Evolutionary conservation across 768 basidiomycete genomes (phyloP).

Genomic region (Hirschioporus abietinus): DNA sequence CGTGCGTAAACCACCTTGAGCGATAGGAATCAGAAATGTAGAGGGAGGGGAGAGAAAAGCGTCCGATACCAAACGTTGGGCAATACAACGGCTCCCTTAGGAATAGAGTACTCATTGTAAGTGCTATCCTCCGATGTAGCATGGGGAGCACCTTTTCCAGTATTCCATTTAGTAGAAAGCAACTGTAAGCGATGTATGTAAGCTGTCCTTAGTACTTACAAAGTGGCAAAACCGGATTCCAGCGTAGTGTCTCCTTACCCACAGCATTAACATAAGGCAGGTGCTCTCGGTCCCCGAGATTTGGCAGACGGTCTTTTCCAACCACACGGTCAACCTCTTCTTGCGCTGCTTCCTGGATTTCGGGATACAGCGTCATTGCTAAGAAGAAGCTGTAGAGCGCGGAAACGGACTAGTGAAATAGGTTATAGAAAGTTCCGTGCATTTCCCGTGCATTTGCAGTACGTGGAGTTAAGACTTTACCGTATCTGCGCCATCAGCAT

Average conservation of each 20-base stretch:
- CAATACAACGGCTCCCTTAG: not conserved
- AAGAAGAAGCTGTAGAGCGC: slow-evolving; percentile 31
- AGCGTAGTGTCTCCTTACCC: slow-evolving; percentile 27
- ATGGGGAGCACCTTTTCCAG: slow-evolving; percentile 10
- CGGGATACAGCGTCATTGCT: slow-evolving; percentile 34
- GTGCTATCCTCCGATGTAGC: not conserved
- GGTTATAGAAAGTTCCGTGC: no score
- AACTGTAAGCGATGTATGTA: no score
- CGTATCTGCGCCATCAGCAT: slow-evolving; percentile 31
- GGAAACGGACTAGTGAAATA: slow-evolving; percentile 25
- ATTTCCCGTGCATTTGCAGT: no score
- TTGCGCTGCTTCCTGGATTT: slow-evolving; percentile 31
- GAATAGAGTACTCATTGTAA: slow-evolving; percentile 1
- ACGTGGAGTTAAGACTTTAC: slow-evolving; percentile 21
- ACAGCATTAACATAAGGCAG: slow-evolving; percentile 34
- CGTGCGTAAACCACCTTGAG: slow-evolving; percentile 27
- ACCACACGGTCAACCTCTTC: slow-evolving; percentile 36
- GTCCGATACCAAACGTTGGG: slow-evolving; percentile 7
- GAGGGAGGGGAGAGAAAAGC: not conserved
- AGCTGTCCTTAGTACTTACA: slow-evolving; percentile 14
- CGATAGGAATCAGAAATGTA: not conserved
- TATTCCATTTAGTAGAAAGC: not conserved
- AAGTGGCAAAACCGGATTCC: slow-evolving; percentile 18
- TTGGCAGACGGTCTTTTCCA: slow-evolving; percentile 29
- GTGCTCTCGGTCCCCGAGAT: slow-evolving; percentile 22